These are phyloP conservation scores for Dissophora ornata DNA, from an alignment of 192 early-diverging fungal genomes.

Conservation along the genomic window DNA sequence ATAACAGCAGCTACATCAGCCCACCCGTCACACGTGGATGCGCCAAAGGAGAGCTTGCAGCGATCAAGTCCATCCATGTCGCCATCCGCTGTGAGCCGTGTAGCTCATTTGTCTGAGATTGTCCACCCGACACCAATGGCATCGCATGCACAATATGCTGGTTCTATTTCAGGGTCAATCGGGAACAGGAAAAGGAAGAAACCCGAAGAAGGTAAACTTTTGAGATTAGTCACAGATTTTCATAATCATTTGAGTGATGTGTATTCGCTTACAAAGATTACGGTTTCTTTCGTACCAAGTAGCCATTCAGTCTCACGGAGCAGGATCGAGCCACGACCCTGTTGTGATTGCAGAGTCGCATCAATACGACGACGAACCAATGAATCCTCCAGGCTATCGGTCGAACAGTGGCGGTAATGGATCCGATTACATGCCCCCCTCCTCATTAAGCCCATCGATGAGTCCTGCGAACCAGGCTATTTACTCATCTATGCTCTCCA, in stretches of 20 bases:
- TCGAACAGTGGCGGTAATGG: background rate
- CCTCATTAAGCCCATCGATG: conserved; percentile 6
- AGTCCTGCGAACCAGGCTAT: background rate
- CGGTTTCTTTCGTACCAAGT: background rate
- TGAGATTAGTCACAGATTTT: background rate
- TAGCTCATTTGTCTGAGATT: conserved; percentile 6
- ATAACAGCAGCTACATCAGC: background rate
- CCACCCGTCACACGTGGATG: background rate
- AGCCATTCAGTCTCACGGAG: background rate
- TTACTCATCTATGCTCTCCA: background rate
- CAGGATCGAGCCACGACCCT: conserved; percentile 16
- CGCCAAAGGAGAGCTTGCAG: background rate
- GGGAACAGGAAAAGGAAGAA: conserved; percentile 24
- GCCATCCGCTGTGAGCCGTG: background rate
- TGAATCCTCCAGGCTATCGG: conserved; percentile 1
- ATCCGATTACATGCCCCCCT: background rate
- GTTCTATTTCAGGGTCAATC: conserved; percentile 2
- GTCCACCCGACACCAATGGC: background rate
- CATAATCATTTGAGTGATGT: background rate
- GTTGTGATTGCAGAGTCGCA: conserved; percentile 7
- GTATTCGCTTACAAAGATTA: background rate
- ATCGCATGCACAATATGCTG: background rate
- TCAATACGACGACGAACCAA: conserved; percentile 3
- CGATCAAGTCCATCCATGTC: conserved; percentile 15
- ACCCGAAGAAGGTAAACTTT: conserved; percentile 17